Conservation (phyloP, 768 basidiomycete species). For the Amanita rimosa region DNA sequence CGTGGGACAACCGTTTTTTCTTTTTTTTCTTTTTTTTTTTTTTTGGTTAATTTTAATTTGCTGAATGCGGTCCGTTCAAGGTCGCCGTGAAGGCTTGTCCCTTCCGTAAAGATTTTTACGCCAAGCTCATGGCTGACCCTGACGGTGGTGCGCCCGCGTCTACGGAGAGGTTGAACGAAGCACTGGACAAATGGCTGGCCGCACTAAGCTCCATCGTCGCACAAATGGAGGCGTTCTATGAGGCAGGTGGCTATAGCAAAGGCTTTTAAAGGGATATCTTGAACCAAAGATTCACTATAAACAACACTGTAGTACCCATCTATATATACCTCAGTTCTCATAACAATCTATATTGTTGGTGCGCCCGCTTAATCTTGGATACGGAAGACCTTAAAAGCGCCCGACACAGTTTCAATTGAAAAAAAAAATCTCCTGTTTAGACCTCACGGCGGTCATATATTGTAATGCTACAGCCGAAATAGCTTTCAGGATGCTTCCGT, state of each 20-base stretch:
- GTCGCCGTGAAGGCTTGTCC: conserved; percentile 59
- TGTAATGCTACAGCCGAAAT: neutral
- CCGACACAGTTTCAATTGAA: neutral
- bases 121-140: conserved; percentile 51
- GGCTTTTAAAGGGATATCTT: conserved; percentile 24
- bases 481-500: neutral
- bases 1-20: conserved; percentile 23
- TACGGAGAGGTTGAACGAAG: conserved; percentile 41
- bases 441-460: neutral
- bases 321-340: neutral
- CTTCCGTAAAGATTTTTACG: conserved; percentile 56
- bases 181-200: conserved; percentile 56
- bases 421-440: neutral
- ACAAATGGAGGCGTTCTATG: conserved; percentile 50
- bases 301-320: neutral
- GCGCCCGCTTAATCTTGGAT: neutral
- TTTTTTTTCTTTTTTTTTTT: too few relatives aligned
- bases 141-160: conserved; percentile 33
- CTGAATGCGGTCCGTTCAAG: conserved; percentile 17
- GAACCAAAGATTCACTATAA: neutral
- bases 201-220: conserved; percentile 45
- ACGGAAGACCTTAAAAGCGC: neutral
- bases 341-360: neutral
- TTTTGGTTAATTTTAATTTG: neutral
- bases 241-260: conserved; percentile 44